Percentiles rank a stretch among this genome's conserved stretches.
Evolutionary conservation across 139 green algal genomes (phyloP).

Genomic region (Volvox africanus): DNA sequence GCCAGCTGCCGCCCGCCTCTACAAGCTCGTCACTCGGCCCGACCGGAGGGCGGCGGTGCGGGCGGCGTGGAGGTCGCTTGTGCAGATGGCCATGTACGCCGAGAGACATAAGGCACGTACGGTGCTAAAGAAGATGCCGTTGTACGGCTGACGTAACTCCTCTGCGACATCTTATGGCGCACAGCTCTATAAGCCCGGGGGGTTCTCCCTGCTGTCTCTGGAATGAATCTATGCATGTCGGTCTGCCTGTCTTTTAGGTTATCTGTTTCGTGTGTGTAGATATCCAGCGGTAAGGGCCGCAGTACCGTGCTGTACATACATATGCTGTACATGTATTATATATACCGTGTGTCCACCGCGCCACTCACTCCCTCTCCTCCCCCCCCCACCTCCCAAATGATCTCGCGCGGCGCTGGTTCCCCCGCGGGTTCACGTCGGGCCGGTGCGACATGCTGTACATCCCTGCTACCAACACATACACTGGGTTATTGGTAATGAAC

Average conservation of each 20-base stretch:
- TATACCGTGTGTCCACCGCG: no score
- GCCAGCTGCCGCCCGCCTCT: not conserved
- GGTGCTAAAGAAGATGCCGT: not conserved
- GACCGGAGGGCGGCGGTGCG: not conserved
- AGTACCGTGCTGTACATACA: no score
- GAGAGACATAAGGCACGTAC: slow-evolving; percentile 25
- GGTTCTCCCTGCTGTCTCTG: not conserved
- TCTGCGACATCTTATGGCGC: not conserved
- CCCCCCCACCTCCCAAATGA: no score
- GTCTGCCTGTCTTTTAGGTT: no score
- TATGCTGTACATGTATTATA: no score
- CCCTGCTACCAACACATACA: not conserved
- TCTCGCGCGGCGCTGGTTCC: no score
- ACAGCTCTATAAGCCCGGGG: not conserved
- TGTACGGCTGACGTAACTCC: not conserved
- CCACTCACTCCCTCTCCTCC: no score
- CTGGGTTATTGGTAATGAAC: not conserved
- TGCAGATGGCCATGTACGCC: not conserved
- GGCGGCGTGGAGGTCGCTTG: slow-evolving; percentile 12
- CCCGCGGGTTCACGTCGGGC: no score
- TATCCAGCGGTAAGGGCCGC: no score
- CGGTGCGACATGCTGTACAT: no score
- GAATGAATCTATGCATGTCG: no score
- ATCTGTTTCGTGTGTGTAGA: no score
- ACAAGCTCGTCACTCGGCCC: not conserved